Evolutionary conservation across 352 stramenopile genomes (phyloP).

Genomic region (Elongisporangium prolatum): DNA sequence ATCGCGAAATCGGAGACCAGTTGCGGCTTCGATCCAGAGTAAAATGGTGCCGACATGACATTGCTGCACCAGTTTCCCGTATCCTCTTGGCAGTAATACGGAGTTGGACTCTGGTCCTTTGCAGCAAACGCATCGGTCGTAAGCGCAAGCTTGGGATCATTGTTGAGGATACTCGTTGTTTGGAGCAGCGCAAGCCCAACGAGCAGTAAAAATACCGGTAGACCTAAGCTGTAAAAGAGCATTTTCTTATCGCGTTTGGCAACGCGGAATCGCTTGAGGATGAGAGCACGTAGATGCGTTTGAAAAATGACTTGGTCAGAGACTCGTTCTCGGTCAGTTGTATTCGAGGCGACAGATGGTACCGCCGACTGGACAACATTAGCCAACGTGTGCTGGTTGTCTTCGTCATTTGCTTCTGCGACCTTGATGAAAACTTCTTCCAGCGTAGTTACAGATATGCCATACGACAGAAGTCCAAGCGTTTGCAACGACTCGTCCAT

Average conservation of each 20-base stretch:
- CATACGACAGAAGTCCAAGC: conserved; percentile 48
- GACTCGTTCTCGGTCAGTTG: background rate
- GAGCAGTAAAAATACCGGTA: conserved; percentile 32
- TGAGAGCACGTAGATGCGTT: conserved; percentile 28
- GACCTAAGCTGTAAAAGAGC: conserved; percentile 23
- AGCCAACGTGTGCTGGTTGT: conserved; percentile 32
- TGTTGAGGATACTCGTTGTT: conserved; percentile 9
- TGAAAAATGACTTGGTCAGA: conserved; percentile 15
- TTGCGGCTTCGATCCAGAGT: conserved; percentile 27
- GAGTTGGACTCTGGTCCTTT: conserved; percentile 11
- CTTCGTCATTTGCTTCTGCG: conserved; percentile 31
- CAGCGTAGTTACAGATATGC: conserved; percentile 82
- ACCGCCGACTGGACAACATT: conserved; percentile 13
- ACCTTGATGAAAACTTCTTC: conserved; percentile 84
- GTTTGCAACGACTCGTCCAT: conserved; percentile 39
- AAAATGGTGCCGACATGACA: conserved; percentile 20
- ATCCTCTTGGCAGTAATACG: conserved; percentile 17
- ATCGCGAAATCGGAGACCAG: conserved; percentile 13
- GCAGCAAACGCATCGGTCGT: conserved; percentile 7
- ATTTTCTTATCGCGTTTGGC: conserved; percentile 24
- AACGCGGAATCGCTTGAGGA: conserved; percentile 27
- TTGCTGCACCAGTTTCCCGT: conserved; percentile 12
- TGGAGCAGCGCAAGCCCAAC: conserved; percentile 28
- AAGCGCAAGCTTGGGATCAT: conserved; percentile 18
- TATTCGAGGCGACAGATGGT: conserved; percentile 13